phyloP scores from a whole-genome alignment of 2,329 filamentous ascomycete species.

The Scleromitrula shiraiana region DNA sequence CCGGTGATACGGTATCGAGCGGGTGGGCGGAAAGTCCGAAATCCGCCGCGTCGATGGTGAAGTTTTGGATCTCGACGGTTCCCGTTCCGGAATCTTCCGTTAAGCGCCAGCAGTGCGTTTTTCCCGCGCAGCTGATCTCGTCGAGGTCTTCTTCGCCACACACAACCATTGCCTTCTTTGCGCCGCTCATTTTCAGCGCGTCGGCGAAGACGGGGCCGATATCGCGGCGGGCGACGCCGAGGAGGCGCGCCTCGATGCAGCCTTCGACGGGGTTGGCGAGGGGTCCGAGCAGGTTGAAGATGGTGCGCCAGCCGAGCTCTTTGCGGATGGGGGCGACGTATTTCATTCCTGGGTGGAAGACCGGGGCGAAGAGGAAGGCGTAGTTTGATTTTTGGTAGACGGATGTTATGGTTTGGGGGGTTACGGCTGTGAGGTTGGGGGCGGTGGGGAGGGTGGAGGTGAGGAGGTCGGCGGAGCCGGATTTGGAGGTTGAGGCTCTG shows the following conservation, averaged over 20 bases:
- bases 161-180: conserved; percentile 78
- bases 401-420: conserved; percentile 57
- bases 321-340: conserved; percentile 79
- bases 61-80: conserved; percentile 58
- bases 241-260: conserved; percentile 76
- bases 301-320: conserved; percentile 87
- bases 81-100: conserved; percentile 37
- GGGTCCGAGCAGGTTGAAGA: conserved; percentile 94
- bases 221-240: conserved; percentile 85
- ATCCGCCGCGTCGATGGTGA: conserved; percentile 72
- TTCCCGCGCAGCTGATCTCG: conserved; percentile 86
- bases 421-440: conserved; percentile 67
- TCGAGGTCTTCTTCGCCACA: conserved; percentile 94
- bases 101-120: conserved; percentile 83
- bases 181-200: conserved; percentile 67
- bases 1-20: conserved; percentile 70
- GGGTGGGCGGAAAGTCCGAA: conserved; percentile 75
- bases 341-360: conserved; percentile 93
- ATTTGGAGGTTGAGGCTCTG: conserved; percentile 88
- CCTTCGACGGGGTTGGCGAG: conserved; percentile 85
- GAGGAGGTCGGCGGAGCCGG: conserved; percentile 87
- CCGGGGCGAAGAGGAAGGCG: conserved; percentile 89
- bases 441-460: conserved; percentile 63
- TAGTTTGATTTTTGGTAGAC: conserved; percentile 83
- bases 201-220: conserved; percentile 86